Base-by-base conservation (phyloP, 495 filamentous ascomycete genomes). In the Penicillium lagena region DNA sequence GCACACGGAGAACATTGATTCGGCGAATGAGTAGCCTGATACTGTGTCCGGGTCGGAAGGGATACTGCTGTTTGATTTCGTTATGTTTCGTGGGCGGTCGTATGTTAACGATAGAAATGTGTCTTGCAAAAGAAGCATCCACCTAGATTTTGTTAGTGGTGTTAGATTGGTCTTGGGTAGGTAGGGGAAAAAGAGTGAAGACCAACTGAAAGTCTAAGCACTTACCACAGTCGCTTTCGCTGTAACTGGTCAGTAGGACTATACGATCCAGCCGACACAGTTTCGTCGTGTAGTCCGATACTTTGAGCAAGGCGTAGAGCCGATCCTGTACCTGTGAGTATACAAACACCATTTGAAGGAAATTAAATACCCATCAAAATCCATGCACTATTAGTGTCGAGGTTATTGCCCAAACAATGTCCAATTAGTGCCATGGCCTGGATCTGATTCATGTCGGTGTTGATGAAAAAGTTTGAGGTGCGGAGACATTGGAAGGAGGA, bases 111-210 rank as follows among this genome's bases (percentile, higher is more conserved):
- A 76, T 1, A 78, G 58, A 15, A 74, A 61, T 13, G 65, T 71
- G 42, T 78, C 74, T 52, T 77, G 74, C 74, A 73, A 78, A n/a
- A 74, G 45, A 12, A 78, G 54, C 2, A 61, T 63, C 73, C 74
- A 78, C 58, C 58, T 59, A 7, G 11, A 13, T 7, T 15, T 36
- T 28, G 41, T 43, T 29, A 27, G 15, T 2, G 59, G 56, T 17
- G 1, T 17, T 17, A 1, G 4, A 17, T 17, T 17, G 15, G 1
- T 17, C 15, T 17, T 17, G 1, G 15, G 15, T 17, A 17, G 15
- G 15, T 17, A 17, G 4, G 1, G 15, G 15, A 4, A 17, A 17
- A 4, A 17, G 4, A n/a, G n/a, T n/a, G 1, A 17, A 1, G 1
- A 4, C 1, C 4, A 4, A 4, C 1, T 4, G 1, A 4, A 17